Evolutionary conservation across 2,329 filamentous ascomycete genomes (phyloP).

Genomic region (Colletotrichum phormii): DNA sequence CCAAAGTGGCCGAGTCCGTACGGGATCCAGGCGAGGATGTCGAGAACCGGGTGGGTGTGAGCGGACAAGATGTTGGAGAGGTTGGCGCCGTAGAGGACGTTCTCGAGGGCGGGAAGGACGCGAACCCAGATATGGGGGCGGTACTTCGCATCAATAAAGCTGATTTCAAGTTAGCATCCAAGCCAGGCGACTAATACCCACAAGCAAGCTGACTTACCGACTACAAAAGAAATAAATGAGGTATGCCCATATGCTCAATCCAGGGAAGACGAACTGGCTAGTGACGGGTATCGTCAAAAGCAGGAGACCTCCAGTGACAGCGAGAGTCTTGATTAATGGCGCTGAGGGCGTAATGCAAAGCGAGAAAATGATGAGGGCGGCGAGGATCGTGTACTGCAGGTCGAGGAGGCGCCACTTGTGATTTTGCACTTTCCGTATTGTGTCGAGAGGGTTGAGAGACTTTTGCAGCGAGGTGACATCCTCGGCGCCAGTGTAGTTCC

Average conservation of each 20-base stretch:
- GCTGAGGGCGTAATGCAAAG: conserved; percentile 86
- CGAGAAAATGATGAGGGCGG: conserved; percentile 82
- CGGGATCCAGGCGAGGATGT: conserved; percentile 91
- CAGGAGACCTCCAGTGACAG: conserved; percentile 73
- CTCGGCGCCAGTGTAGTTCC: conserved; percentile 50
- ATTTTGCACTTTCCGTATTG: conserved; percentile 78
- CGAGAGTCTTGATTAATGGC: conserved; percentile 80
- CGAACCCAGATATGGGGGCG: conserved; percentile 96
- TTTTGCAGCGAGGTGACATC: conserved; percentile 82
- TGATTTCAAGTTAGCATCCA: conserved; percentile 49
- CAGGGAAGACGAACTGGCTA: conserved; percentile 90
- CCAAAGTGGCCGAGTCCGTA: conserved; percentile 94
- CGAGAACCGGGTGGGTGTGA: conserved; percentile 84
- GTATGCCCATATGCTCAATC: conserved; percentile 86
- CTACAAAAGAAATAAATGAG: conserved; percentile 92
- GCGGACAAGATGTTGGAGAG: conserved; percentile 95
- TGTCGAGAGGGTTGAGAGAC: conserved; percentile 84
- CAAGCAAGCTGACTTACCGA: conserved; percentile 72
- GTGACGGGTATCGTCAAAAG: conserved; percentile 86
- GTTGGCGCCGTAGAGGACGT: conserved; percentile 96
- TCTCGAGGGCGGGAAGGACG: conserved; percentile 92
- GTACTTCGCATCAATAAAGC: conserved; percentile 90
- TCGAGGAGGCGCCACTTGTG: conserved; percentile 88
- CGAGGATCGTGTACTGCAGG: conserved; percentile 83
- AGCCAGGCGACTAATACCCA: background rate